These are phyloP conservation scores for Diaporthe batatas DNA, from an alignment of 2,329 filamentous ascomycete genomes.

Conservation along the genomic window DNA sequence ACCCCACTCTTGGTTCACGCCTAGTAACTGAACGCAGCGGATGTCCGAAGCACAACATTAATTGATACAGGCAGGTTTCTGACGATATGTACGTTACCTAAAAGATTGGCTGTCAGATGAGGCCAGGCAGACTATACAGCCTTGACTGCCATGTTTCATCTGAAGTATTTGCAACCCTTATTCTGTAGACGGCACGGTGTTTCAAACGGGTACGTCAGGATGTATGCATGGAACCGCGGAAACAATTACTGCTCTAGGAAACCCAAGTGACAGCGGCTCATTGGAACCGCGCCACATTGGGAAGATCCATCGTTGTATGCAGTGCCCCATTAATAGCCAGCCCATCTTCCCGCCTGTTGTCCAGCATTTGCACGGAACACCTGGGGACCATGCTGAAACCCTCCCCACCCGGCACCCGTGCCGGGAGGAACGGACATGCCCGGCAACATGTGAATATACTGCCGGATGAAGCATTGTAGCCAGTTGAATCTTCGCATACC, in stretches of 20 bases:
- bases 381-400: not conserved
- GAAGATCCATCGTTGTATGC: not conserved
- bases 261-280: not conserved
- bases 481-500: not conserved
- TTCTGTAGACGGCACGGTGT: not conserved
- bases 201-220: not conserved
- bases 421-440: not conserved
- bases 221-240: not conserved
- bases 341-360: not conserved
- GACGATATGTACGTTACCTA: not conserved
- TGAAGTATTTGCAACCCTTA: not conserved
- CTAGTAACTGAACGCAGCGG: not conserved
- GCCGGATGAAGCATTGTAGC: not conserved
- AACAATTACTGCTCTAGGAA: slow-evolving; percentile 15
- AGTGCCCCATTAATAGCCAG: not conserved
- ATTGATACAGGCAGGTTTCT: not conserved
- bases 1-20: not conserved
- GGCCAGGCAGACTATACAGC: not conserved
- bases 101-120: not conserved
- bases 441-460: not conserved
- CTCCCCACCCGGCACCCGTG: not conserved
- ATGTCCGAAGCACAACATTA: slow-evolving; percentile 14
- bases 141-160: slow-evolving; percentile 32
- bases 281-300: not conserved
- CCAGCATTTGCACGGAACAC: slow-evolving; percentile 1